phyloP scores from a whole-genome alignment of 2,329 filamentous ascomycete genomes.

The Fusarium papillatum region DNA sequence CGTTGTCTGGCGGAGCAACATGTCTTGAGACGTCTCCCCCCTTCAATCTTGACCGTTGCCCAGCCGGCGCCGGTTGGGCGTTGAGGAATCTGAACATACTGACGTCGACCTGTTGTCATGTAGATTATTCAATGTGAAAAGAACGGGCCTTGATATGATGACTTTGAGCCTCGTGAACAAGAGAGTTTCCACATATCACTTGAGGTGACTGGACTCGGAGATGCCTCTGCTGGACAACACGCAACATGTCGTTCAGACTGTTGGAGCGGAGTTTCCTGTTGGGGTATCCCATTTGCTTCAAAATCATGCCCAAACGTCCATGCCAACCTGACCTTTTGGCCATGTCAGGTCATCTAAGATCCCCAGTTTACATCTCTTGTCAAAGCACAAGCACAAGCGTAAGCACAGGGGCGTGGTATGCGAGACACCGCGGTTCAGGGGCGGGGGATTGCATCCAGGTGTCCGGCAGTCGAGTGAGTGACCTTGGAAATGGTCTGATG shows the following conservation, averaged over 20 bases:
- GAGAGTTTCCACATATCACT: neutral
- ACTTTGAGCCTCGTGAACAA: neutral
- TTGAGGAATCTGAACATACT: constrained; percentile 4
- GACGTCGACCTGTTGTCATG: neutral
- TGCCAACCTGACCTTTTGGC: constrained; percentile 1
- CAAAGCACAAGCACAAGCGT: neutral
- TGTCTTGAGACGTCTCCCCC: neutral
- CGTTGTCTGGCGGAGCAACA: neutral
- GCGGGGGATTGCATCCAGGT: neutral
- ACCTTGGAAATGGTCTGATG: constrained; percentile 5
- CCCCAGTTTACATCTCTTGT: constrained; percentile 9
- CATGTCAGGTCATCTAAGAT: constrained; percentile 5
- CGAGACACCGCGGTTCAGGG: neutral
- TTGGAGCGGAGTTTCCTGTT: neutral
- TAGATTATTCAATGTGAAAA: neutral
- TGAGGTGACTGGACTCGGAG: neutral
- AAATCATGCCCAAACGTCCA: constrained; percentile 14
- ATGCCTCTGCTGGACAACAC: neutral
- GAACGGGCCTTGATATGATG: neutral
- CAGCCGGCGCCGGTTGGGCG: neutral
- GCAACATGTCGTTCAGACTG: neutral
- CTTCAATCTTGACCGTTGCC: neutral
- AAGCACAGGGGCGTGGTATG: constrained; percentile 10
- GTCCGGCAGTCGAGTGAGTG: constrained; percentile 24
- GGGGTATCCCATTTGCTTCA: neutral